Evolutionary conservation across 1,284 basidiomycete species (phyloP), one percentile per base, ranked within the genome.

Genomic region (Amylostereum chailletii): DNA sequence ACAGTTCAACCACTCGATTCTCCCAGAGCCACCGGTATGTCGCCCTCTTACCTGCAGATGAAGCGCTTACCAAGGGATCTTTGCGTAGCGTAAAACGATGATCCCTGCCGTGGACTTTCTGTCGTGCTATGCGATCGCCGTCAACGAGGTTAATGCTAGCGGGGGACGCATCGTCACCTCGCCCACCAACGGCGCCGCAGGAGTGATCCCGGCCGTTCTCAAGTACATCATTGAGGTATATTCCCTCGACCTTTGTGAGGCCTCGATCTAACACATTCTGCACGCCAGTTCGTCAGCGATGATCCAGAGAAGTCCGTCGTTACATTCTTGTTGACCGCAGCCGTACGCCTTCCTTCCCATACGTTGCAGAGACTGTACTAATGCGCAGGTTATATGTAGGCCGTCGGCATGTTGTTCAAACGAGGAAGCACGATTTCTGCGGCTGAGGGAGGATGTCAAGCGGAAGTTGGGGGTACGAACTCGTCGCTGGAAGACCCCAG

Each of bases 391-490:
- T 31, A 42, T 41, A 26, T 34, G 50, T 60, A 80, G 93, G 86
- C 94, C 1, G 71, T 97, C 49, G 94, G 94, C 3, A 98, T 98
- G 95, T 72, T 98, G 19, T 97, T 95, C 75, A 98, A 98, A 65
- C 81, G 94, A 49, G 94, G 94, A 27, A 94, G 93, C 49, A 97
- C 94, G 1, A 97, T 98, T 46, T 90, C 86, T 41, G 95, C 94
- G 6, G 94, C 95, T 0, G 94, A 98, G 66, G 93, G 92, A 39
- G 92, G 87, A 26, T 90, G 87, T 62, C 88, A 90, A 63, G 87
- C 87, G 27, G 87, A 90, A 70, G 88, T 90, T 7, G 87, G 88
- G 60, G 89, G 89, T 74, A 68, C 58, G 60, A 41, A 5, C 27
- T 48, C 9, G 42, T 19, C 19, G 19, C 1, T 19, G 19, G 1